phyloP scores from a whole-genome alignment of 352 stramenopile genomes.

The Phytophthora citricola region DNA sequence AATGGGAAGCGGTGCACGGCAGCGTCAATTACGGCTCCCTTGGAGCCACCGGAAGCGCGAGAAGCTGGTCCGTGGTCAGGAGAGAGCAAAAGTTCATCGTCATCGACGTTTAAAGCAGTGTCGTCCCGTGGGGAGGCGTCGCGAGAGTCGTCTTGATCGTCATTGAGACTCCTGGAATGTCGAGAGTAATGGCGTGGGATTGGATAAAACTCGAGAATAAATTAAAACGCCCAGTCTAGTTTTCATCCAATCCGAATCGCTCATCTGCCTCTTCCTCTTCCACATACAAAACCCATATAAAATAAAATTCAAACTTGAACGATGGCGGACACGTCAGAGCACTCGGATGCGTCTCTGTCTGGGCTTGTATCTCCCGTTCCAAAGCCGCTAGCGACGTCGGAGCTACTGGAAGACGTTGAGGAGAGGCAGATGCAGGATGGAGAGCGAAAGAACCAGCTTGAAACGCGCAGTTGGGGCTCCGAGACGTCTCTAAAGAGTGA shows the following conservation, averaged over 20 bases:
- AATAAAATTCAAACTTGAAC: not conserved
- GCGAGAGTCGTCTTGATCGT: conserved; percentile 7
- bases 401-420: not conserved
- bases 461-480: conserved; percentile 21
- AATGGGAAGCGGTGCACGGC: conserved; percentile 81
- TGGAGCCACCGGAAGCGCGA: not conserved
- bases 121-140: conserved; percentile 9
- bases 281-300: conserved; percentile 10
- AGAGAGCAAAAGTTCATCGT: conserved; percentile 29
- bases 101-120: conserved; percentile 5
- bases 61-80: conserved; percentile 7
- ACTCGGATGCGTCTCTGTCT: conserved; percentile 7
- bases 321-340: conserved; percentile 3
- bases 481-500: conserved; percentile 32
- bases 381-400: conserved; percentile 3
- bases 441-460: conserved; percentile 4
- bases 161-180: conserved; percentile 7
- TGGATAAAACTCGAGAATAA: not conserved
- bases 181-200: not conserved
- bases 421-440: conserved; percentile 1
- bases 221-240: not conserved
- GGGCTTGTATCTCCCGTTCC: conserved; percentile 16
- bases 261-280: conserved; percentile 5
- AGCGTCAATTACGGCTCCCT: conserved; percentile 33
- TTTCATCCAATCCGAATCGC: conserved; percentile 12